A percentile compares a stretch with the other conserved stretches of the same genome.
Conservation (phyloP, 148 eudicot species). For the Vaccinium myrtillus region DNA sequence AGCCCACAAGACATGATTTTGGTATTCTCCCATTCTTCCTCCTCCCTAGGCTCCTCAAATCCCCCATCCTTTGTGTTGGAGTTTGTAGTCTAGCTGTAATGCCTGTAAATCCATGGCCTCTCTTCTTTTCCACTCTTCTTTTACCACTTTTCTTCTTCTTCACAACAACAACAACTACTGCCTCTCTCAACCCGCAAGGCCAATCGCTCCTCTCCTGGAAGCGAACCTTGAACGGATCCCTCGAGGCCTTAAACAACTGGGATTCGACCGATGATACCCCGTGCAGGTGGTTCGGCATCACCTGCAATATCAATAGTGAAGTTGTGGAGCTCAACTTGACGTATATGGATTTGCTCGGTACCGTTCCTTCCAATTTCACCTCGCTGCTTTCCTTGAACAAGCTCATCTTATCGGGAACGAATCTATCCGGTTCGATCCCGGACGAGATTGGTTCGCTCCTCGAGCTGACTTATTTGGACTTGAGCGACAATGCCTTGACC, state of each 20-base stretch:
- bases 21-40: constrained; percentile 38
- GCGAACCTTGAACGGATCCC: constrained; percentile 47
- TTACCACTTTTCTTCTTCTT: not conserved
- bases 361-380: constrained; percentile 51
- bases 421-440: constrained; percentile 73
- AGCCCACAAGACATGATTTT: constrained; percentile 47
- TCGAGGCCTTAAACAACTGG: constrained; percentile 49
- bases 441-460: constrained; percentile 40
- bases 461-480: constrained; percentile 46
- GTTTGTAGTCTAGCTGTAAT: constrained; percentile 60
- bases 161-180: constrained; percentile 8
- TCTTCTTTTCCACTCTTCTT: constrained; percentile 22
- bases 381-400: constrained; percentile 44
- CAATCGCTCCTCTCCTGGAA: constrained; percentile 73
- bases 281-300: constrained; percentile 67
- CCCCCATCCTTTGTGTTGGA: constrained; percentile 44
- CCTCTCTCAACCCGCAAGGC: constrained; percentile 64
- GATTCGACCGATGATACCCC: constrained; percentile 49
- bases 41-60: constrained; percentile 50
- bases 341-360: constrained; percentile 65
- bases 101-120: constrained; percentile 63
- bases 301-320: constrained; percentile 52
- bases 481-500: constrained; percentile 69
- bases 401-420: constrained; percentile 57
- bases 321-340: constrained; percentile 59